Evolutionary conservation across 163 green algal species (phyloP).

Genomic region (Scenedesmus sp.): DNA sequence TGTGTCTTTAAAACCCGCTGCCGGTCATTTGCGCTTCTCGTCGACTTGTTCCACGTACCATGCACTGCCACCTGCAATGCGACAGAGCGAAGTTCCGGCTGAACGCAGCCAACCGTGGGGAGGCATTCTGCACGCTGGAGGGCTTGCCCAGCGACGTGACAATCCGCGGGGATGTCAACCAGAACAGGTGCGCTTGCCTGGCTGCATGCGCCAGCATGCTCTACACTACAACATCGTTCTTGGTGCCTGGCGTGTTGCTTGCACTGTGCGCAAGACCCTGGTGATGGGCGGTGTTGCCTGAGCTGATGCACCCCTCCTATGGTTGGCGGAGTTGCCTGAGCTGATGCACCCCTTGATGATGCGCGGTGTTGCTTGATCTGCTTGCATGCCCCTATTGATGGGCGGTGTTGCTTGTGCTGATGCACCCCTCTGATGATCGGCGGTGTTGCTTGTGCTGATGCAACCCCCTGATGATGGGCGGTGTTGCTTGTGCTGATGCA

Average conservation of each 20-base stretch:
- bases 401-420: not conserved
- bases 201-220: not conserved
- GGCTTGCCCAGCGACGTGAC: conserved; percentile 69
- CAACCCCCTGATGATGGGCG: too few relatives aligned
- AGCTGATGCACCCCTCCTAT: not conserved
- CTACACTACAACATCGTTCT: too few relatives aligned
- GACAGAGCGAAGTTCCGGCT: conserved; percentile 60
- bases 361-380: too few relatives aligned
- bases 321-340: too few relatives aligned
- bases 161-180: conserved; percentile 66
- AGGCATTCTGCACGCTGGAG: conserved; percentile 64
- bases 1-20: not conserved
- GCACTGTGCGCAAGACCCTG: not conserved
- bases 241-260: not conserved
- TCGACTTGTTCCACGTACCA: too few relatives aligned
- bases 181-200: conserved; percentile 73
- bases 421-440: too few relatives aligned
- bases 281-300: not conserved
- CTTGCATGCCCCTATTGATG: too few relatives aligned
- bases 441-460: too few relatives aligned
- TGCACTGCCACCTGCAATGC: not conserved
- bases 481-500: too few relatives aligned
- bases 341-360: too few relatives aligned
- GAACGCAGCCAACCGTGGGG: conserved; percentile 54
- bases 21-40: not conserved